Evolutionary conservation across 352 stramenopile genomes (phyloP), one percentile per base, ranked within the genome.

Genomic region (Saprolegnia diclina): DNA sequence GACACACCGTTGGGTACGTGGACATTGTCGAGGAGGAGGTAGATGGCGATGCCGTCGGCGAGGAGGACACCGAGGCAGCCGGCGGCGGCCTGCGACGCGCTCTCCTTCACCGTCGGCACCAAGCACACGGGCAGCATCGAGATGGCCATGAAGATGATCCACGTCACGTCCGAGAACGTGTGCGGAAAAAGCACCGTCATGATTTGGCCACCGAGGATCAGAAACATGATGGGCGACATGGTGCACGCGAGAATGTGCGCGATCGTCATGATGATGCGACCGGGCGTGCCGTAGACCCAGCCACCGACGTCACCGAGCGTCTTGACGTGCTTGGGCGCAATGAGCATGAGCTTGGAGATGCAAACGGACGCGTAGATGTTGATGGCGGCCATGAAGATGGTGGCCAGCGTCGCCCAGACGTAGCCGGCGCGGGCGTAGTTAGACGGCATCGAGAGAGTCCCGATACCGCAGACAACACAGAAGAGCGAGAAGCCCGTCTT

Each of bases 401-500:
- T 29, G 24, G 26, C 66, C 26, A 53, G n/a, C 14, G 40, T 68
- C 9, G 56, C 66, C 22, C 24, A 48, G 38, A 64, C 26, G 32
- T 37, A 56, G 19, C 66, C 66, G 26, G 66, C 66, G 14, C 55
- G 59, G 37, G 66, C 48, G 56, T 53, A 72, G 32, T 72, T 72
- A 11, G n/a, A 3, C 7, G 66, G 66, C 35, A 72, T 69, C 16
- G 13, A 19, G 19, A 72, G 54, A 16, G 66, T 72, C 18, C 66
- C 66, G 46, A 72, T 72, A 56, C 66, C 66, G 29, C 65, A 72
- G 16, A 72, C 66, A 62, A 50, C 67, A 26, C 66, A 72, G 56
- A 72, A 72, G 21, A 72, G 26, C 13, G 37, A 59, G 40, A 72
- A 67, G 32, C 38, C 29, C 35, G 46, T 45, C 61, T 72, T 72